A percentile compares a stretch with the other conserved stretches of the same genome.
Evolutionary conservation across 2,329 filamentous ascomycete genomes (phyloP).

Genomic region (Penicillium italicum): DNA sequence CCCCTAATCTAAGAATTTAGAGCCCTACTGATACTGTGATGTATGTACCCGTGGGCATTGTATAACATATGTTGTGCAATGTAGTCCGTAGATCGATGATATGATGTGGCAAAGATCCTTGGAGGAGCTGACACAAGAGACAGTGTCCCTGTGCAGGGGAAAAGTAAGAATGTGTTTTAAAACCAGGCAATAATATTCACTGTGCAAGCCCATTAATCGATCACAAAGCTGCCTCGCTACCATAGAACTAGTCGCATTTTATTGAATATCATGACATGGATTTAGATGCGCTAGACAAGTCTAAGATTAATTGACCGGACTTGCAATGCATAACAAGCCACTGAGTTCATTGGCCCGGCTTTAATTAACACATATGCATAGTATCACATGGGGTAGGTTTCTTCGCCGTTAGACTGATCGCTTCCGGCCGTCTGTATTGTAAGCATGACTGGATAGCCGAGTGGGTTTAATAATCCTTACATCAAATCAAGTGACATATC

Average conservation of each 20-base stretch:
- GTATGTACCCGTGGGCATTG: neutral
- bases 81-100: neutral
- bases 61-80: neutral
- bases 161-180: conserved; percentile 37
- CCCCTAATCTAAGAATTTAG: conserved; percentile 3
- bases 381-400: neutral
- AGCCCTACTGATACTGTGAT: neutral
- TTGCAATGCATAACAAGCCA: neutral
- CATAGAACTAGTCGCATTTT: neutral
- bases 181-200: neutral
- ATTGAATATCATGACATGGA: neutral
- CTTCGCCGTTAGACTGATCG: neutral
- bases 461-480: neutral
- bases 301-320: no score
- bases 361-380: no score
- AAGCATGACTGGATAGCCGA: neutral
- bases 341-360: neutral
- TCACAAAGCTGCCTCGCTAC: neutral
- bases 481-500: neutral
- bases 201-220: neutral
- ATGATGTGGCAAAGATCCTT: neutral
- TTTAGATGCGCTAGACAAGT: neutral
- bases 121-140: neutral
- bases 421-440: conserved; percentile 1
- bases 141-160: neutral